Evolutionary conservation across 1,139 yeast species (phyloP), one percentile per base, ranked within the genome.

Genomic region (Pichia sp.): DNA sequence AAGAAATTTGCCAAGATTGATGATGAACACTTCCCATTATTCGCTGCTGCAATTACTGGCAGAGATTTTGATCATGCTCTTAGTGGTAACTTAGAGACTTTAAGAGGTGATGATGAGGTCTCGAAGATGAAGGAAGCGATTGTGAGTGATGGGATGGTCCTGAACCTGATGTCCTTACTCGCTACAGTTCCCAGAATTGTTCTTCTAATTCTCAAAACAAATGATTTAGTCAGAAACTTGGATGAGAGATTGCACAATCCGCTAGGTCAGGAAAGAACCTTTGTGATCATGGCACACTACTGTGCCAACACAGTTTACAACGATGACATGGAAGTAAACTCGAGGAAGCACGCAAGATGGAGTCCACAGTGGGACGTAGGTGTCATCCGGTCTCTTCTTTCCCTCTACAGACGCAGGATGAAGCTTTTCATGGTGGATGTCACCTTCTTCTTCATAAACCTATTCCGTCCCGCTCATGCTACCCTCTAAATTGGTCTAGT

Each of bases 41-140:
- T 93, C 57, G 82, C 94, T 3, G 87, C 96, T 3, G 97, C 97
- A 2, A 81, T 93, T 33, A 91, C 98, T 0, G 99, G 98, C 0
- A 67, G 99, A 32, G 83, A 80, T 49, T 74, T 72, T 36, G 64
- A 66, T 3, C 77, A 79, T 51, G 96, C 97, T 0, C 56, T 91
- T 35, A 68, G 91, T 44, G 75, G 88, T 35, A 72, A 81, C 47
- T 74, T 85, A 18, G 58, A 71, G 7, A 66, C 72, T 22, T 59
- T 62, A 1, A 67, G 94, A 39, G 62, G 74, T 26, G 64, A 67
- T 1, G 63, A 60, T 2, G 94, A 84, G 50, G 69, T 83, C 34
- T 61, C 59, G 8, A 67, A 64, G 33, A 88, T 93, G 80, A 78
- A 82, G 36, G 54, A 56, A 3, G 76, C 81, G 14, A 56, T 88